Percentiles rank a stretch among this genome's conserved stretches.
Conservation (phyloP, 2,329 filamentous ascomycete genomes). For the Allantophomopsis cytisporea region DNA sequence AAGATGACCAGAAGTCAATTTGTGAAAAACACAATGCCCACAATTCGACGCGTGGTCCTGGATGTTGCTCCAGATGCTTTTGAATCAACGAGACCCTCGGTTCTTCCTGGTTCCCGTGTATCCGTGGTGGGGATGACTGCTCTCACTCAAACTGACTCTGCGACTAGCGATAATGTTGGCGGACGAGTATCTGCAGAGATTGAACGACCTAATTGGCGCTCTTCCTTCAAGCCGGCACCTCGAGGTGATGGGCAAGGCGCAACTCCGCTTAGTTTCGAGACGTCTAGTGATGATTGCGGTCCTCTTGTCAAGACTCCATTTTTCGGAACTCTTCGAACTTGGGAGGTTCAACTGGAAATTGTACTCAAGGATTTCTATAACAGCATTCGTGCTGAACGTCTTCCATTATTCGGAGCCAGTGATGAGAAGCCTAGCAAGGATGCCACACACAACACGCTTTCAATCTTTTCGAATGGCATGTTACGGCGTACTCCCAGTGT, state of each 20-base stretch:
- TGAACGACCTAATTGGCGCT: slow-evolving; percentile 17
- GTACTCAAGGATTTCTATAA: slow-evolving; percentile 85
- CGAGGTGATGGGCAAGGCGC: slow-evolving; percentile 20
- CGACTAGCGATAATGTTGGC: slow-evolving; percentile 4
- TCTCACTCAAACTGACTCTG: slow-evolving; percentile 9
- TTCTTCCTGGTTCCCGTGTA: slow-evolving; percentile 26
- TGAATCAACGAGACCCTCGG: slow-evolving; percentile 34
- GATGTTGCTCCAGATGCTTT: slow-evolving; percentile 60
- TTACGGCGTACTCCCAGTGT: slow-evolving; percentile 82
- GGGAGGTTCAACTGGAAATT: slow-evolving; percentile 82
- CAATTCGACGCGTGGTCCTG: slow-evolving; percentile 62
- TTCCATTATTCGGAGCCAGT: slow-evolving; percentile 71
- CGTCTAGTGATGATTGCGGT: slow-evolving; percentile 43
- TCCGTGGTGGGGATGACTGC: slow-evolving; percentile 2
- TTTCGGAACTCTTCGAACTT: slow-evolving; percentile 60
- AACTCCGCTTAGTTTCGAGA: slow-evolving; percentile 20
- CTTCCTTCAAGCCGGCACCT: slow-evolving; percentile 16
- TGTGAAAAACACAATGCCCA: slow-evolving; percentile 90
- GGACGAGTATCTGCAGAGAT: slow-evolving; percentile 17
- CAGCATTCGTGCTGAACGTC: slow-evolving; percentile 75
- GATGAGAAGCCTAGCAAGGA: slow-evolving; percentile 25
- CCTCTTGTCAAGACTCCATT: slow-evolving; percentile 69
- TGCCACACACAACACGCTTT: slow-evolving; percentile 47
- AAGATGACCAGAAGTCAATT: slow-evolving; percentile 96
- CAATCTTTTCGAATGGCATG: slow-evolving; percentile 52